phyloP scores from a whole-genome alignment of 1,284 basidiomycete genomes.

The Peniophora sp. region DNA sequence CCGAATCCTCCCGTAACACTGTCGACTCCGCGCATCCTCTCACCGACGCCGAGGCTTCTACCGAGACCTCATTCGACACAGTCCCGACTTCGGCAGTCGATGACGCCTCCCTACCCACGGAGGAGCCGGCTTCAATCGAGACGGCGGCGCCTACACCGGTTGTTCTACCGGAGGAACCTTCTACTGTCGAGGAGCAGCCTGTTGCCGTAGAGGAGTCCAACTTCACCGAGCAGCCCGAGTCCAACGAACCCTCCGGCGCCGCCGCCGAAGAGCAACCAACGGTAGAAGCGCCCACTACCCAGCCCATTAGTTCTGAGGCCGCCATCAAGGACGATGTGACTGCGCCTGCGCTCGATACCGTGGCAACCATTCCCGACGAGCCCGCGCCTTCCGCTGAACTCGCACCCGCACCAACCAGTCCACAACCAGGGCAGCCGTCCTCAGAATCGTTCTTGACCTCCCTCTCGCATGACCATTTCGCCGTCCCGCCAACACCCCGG shows the following conservation, averaged over 20 bases:
- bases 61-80: not conserved
- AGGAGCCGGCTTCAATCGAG: no score
- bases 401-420: not conserved
- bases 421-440: not conserved
- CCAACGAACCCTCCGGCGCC: no score
- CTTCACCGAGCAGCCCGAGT: no score
- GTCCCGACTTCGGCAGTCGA: no score
- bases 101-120: no score
- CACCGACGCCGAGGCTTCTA: not conserved
- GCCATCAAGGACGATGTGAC: not conserved
- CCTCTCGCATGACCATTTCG: constrained; percentile 9
- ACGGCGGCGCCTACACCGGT: not conserved
- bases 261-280: no score
- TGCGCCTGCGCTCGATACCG: not conserved
- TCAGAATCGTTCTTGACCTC: constrained; percentile 7
- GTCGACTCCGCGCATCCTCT: not conserved
- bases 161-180: not conserved
- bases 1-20: not conserved
- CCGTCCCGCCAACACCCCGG: constrained; percentile 6
- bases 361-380: not conserved
- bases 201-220: no score
- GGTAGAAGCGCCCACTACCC: not conserved
- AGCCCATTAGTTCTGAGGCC: not conserved
- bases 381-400: not conserved
- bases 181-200: no score